phyloP scores from a whole-genome alignment of 768 basidiomycete species.

The Steccherinum ochraceum region DNA sequence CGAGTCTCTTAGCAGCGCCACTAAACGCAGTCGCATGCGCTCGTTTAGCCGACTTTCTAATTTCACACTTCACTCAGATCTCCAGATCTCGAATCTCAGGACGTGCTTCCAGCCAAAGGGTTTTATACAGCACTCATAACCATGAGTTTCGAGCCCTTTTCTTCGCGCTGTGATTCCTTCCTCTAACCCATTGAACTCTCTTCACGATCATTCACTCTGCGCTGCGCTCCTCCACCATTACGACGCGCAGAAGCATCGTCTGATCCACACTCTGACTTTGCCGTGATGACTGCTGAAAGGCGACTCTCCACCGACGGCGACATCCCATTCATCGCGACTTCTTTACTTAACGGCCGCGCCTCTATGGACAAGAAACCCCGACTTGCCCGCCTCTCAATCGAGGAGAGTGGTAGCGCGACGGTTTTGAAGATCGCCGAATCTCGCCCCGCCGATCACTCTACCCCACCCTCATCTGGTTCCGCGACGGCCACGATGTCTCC shows the following conservation, averaged over 20 bases:
- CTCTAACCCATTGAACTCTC: not conserved
- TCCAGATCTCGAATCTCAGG: not conserved
- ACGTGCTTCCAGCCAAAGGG: not conserved
- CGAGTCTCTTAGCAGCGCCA: not conserved
- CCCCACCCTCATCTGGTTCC: not conserved
- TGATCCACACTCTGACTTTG: not conserved
- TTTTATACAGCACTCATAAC: not conserved
- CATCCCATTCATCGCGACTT: not conserved
- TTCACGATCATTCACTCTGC: not conserved
- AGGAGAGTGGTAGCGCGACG: too few species aligned
- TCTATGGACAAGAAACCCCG: not conserved
- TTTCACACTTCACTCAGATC: not conserved
- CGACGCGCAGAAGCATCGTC: too few species aligned
- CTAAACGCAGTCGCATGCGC: not conserved
- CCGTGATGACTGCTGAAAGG: not conserved
- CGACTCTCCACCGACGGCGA: not conserved
- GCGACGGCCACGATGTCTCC: not conserved
- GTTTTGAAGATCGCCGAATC: not conserved
- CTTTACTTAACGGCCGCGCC: not conserved
- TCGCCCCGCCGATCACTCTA: not conserved
- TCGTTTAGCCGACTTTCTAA: too few species aligned
- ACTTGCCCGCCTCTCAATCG: not conserved
- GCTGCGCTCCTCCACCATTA: too few species aligned
- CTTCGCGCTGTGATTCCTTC: not conserved
- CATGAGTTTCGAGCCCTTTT: not conserved